Evolutionary conservation across 805 yeast genomes (phyloP), one percentile per base, ranked within the genome.

Genomic region (Saccharomycopsis sp.): DNA sequence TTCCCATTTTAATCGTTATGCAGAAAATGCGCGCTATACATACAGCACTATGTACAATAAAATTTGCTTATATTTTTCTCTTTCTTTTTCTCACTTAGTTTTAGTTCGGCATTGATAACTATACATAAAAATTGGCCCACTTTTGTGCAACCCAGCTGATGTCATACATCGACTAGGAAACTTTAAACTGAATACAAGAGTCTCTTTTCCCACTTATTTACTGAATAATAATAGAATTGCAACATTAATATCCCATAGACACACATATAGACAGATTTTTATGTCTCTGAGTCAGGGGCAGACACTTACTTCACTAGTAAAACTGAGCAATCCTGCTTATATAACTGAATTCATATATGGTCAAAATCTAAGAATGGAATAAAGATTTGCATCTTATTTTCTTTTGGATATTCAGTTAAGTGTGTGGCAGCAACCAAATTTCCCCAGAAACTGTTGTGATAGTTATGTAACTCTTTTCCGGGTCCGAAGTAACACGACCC

Each of bases 51-150:
- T 12, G 38, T 29, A 29, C 12, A 29, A 7, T 29, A 29, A 29
- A 29, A 12, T 29, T 29, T 12, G 12, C 5, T 7, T 7, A 29
- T 7, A 29, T 7, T 29, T 12, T 12, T 12, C 38, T 29, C 38
- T 29, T 29, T 29, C 38, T 29, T 29, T 29, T 29, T 29, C 12
- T 12, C 5, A 29, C 38, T 29, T 7, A 29, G 12, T 12, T 29
- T 29, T 29, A 29, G 38, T 12, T 29, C 38, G 38, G 38, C 38
- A 7, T 29, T 29, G 38, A 29, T 7, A 29, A 29, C 12, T 12
- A 29, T 44, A 19, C 49, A 44, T 44, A 44, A 44, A 44, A 44
- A 19, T 44, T 44, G 49, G 49, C 49, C 49, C 49, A 44, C 49
- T 44, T 44, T 44, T 44, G 22, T 17, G 22, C 49, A 29, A 44